Percentiles rank a stretch among this genome's conserved stretches.
Evolutionary conservation across 257 asterid species (phyloP).

Genomic region (Datura wrightii): DNA sequence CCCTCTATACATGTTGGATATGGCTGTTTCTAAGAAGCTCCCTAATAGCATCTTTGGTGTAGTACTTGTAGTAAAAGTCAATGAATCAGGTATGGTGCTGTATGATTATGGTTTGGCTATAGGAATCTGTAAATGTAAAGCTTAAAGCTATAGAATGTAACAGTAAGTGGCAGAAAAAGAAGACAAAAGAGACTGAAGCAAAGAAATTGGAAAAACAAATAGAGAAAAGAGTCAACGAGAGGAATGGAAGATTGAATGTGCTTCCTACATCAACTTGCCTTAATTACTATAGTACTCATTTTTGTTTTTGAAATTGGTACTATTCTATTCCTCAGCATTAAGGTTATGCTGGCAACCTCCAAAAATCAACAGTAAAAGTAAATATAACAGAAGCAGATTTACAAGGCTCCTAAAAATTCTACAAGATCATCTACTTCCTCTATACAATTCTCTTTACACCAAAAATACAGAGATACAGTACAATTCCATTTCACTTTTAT

Average conservation of each 20-base stretch:
- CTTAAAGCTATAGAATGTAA: neutral
- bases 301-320: too few species aligned
- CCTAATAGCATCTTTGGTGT: conserved; percentile 12
- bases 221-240: neutral
- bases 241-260: conserved; percentile 8
- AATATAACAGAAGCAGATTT: too few species aligned
- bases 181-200: neutral
- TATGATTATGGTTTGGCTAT: neutral
- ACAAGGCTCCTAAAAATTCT: too few species aligned
- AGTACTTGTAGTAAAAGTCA: conserved; percentile 1
- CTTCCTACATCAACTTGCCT: neutral
- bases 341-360: too few species aligned
- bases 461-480: too few species aligned
- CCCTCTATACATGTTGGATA: neutral
- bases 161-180: neutral
- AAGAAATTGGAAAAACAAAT: neutral
- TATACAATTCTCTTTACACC: too few species aligned
- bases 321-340: too few species aligned
- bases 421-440: too few species aligned
- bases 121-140: neutral
- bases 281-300: neutral
- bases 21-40: conserved; percentile 28
- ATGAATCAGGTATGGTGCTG: conserved; percentile 17
- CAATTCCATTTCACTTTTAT: too few species aligned
- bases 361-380: too few species aligned